Evolutionary conservation across 2,329 filamentous ascomycete genomes (phyloP), one percentile per base, ranked within the genome.

Genomic region (Colletotrichum melonis): DNA sequence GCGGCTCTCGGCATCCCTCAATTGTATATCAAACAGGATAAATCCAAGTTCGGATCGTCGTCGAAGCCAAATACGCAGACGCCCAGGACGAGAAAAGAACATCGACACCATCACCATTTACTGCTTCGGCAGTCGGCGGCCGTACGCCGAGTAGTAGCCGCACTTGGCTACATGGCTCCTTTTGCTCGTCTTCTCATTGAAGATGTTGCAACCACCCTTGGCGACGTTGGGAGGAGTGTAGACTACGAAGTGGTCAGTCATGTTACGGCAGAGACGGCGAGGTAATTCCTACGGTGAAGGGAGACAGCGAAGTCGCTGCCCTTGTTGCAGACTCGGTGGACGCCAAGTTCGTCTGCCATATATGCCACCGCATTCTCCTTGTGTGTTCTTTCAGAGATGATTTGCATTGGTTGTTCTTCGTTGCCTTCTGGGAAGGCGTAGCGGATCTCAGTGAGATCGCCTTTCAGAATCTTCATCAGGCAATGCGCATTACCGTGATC

Each of bases 181-280:
- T 82, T 91, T 91, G 66, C 95, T 94, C 4, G 94, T 97, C 77
- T 87, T 87, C 75, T 92, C 89, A 78, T 96, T 90, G 81, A 96
- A 98, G 79, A 96, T 91, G 78, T 94, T 89, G 82, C 94, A 97
- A 28, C 95, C 95, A 73, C 91, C 90, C 72, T 90, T 93, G 49
- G 94, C 94, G 49, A 96, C 95, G 78, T 98, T 97, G 3, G 95
- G 95, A 46, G 95, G 95, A 16, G 94, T 96, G 80, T 97, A 97
- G 73, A 97, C 87, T 91, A 80, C 38, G 35, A 63, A 26, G 24
- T 54, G n/a, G 64, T 76, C 69, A 75, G 73, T 49, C 58, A 54
- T 66, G 32, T 63, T 32, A 35, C 54, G 26, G 30, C 49, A n/a
- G 35, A 42, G 55, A 56, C 52, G 28, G 26, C 28, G 14, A 46